These are phyloP conservation scores for Mucor mucedo DNA, from an alignment of 371 early-diverging fungal genomes.

Conservation along the genomic window DNA sequence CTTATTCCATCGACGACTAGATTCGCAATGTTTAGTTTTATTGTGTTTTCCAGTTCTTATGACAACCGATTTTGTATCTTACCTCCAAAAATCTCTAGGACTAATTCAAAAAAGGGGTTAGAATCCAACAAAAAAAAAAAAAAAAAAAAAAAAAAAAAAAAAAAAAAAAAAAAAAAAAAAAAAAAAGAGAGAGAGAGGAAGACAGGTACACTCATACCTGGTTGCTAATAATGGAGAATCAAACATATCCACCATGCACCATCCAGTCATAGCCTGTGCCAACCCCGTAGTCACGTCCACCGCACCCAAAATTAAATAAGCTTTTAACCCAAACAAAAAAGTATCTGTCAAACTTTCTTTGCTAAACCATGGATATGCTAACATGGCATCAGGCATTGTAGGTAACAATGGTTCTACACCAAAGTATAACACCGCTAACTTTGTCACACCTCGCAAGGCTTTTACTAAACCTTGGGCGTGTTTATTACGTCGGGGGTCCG, in stretches of 20 bases:
- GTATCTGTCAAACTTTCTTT: conserved; percentile 18
- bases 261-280: conserved; percentile 20
- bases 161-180: not conserved
- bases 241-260: conserved; percentile 32
- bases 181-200: not conserved
- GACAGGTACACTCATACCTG: conserved; percentile 13
- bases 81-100: conserved; percentile 53
- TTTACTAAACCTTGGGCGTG: conserved; percentile 19
- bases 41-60: not conserved
- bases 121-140: not conserved
- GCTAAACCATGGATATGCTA: conserved; percentile 22
- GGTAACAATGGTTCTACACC: conserved; percentile 30
- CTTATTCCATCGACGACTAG: conserved; percentile 42
- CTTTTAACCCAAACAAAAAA: conserved; percentile 26
- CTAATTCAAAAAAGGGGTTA: conserved; percentile 11
- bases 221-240: conserved; percentile 26
- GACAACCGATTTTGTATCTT: not conserved
- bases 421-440: conserved; percentile 16
- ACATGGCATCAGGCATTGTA: conserved; percentile 18
- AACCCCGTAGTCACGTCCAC: conserved; percentile 23
- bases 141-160: not conserved
- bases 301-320: conserved; percentile 21
- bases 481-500: not conserved
- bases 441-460: conserved; percentile 24
- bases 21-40: too few relatives aligned